Evolutionary conservation across 345 rosid species (phyloP).

Genomic region (Syzygium aqueum): DNA sequence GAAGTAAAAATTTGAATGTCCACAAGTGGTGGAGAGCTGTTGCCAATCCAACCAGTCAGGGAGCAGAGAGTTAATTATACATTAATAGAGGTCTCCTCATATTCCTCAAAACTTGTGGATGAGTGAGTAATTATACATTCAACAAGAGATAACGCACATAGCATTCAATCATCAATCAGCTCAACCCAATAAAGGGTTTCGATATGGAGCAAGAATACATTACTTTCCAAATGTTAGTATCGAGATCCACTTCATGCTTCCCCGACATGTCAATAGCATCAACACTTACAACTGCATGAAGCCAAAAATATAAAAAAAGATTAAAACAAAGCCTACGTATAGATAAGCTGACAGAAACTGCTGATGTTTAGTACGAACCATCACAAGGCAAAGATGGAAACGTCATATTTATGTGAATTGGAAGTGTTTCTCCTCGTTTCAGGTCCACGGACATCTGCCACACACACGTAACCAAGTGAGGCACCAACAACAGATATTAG

Average conservation of each 20-base stretch:
- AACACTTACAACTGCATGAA: conserved; percentile 62
- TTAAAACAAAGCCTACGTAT: not conserved
- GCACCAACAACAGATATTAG: not conserved
- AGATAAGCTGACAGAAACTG: not conserved
- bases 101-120: not conserved
- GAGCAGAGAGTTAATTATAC: not conserved
- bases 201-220: not conserved
- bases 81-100: not conserved
- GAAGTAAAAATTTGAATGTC: not conserved
- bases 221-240: conserved; percentile 98
- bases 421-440: conserved; percentile 94
- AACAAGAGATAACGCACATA: not conserved
- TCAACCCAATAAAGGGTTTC: not conserved
- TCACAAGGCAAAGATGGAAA: conserved; percentile 90
- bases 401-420: conserved; percentile 83
- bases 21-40: not conserved
- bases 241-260: conserved; percentile 99
- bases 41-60: not conserved
- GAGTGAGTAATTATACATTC: not conserved
- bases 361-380: conserved; percentile 31
- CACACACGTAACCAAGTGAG: not conserved
- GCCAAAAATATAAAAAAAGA: not conserved
- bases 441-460: conserved; percentile 95
- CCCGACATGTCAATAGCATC: conserved; percentile 99
- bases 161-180: not conserved